Evolutionary conservation across 257 asterid species (phyloP).

Genomic region (Solanum boliviense): DNA sequence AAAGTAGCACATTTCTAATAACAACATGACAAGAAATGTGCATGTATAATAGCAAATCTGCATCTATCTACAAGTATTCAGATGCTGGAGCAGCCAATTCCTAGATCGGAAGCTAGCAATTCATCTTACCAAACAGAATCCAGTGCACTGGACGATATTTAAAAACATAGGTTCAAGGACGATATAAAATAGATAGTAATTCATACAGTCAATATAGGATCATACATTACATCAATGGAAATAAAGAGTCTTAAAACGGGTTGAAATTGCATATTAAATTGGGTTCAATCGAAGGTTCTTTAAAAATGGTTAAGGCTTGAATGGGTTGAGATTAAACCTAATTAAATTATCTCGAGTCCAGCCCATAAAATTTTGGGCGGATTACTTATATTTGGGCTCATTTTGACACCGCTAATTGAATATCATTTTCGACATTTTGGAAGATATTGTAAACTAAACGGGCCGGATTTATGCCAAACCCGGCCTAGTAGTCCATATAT

Average conservation of each 20-base stretch:
- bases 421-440: background rate
- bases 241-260: background rate
- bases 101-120: background rate
- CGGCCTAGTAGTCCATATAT: background rate
- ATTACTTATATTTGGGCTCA: background rate
- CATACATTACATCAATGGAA: background rate
- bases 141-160: background rate
- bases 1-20: background rate
- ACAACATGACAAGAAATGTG: background rate
- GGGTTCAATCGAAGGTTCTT: background rate
- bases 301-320: background rate
- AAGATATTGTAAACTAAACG: background rate
- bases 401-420: background rate
- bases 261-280: background rate
- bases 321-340: background rate
- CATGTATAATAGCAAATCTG: background rate
- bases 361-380: background rate
- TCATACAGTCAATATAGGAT: background rate
- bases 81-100: background rate
- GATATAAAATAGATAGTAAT: background rate
- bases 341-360: background rate
- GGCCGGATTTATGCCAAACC: background rate
- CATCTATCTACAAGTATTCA: background rate
- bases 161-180: background rate
- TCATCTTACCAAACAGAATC: background rate